Conservation (phyloP, 2,329 filamentous ascomycete genomes). For the Trichothecium roseum region DNA sequence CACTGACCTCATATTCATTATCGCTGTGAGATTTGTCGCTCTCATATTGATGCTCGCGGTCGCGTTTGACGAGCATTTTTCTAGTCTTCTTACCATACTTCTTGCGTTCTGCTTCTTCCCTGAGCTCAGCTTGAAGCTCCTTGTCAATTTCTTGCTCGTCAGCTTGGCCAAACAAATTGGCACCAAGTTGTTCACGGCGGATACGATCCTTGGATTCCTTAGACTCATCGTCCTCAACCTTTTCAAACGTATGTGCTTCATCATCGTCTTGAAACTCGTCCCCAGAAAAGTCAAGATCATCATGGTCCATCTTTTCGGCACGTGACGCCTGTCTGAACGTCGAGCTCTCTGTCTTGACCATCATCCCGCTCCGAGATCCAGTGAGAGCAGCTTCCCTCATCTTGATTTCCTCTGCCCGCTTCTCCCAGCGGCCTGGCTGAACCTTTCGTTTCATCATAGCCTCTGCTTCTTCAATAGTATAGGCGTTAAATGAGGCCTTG, state of each 20-base stretch:
- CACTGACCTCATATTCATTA: background rate
- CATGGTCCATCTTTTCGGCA: conserved; percentile 58
- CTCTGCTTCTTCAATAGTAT: conserved; percentile 78
- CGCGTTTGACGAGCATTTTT: conserved; percentile 73
- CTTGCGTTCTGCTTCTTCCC: conserved; percentile 59
- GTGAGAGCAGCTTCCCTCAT: conserved; percentile 47
- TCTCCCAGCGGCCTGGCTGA: conserved; percentile 70
- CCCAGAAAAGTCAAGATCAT: conserved; percentile 56
- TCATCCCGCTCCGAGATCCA: conserved; percentile 42
- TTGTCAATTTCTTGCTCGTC: conserved; percentile 64
- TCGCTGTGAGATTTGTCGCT: conserved; percentile 43
- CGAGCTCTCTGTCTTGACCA: conserved; percentile 57
- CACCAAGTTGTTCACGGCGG: conserved; percentile 72
- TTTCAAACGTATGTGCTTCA: conserved; percentile 64
- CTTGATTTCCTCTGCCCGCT: conserved; percentile 55
- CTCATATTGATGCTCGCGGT: conserved; percentile 80
- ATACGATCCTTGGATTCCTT: conserved; percentile 64
- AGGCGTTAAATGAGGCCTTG: conserved; percentile 68
- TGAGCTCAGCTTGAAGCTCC: conserved; percentile 58
- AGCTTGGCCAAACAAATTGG: conserved; percentile 67
- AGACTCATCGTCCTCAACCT: conserved; percentile 68
- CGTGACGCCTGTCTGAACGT: conserved; percentile 52
- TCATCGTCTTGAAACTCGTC: conserved; percentile 84
- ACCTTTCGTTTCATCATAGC: conserved; percentile 70
- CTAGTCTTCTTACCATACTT: conserved; percentile 66